Conservation (phyloP, 495 filamentous ascomycete species). For the Hypoxylon fuscum region DNA sequence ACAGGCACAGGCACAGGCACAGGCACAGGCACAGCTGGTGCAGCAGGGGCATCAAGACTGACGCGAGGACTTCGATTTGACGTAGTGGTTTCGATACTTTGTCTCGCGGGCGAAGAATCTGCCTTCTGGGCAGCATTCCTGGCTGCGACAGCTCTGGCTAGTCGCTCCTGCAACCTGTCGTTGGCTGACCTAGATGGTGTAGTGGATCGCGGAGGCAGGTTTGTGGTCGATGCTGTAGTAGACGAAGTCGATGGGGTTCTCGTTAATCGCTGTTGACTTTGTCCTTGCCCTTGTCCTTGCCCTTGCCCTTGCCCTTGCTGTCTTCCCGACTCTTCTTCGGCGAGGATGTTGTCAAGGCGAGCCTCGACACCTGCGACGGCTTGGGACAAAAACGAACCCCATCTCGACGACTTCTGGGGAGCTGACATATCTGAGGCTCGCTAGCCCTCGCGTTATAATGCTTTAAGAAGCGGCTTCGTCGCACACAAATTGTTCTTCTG, state of each 20-base stretch:
- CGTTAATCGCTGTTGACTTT: constrained; percentile 31
- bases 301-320: constrained; percentile 45
- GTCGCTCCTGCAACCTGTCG: constrained; percentile 84
- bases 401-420: constrained; percentile 62
- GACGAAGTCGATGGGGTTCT: constrained; percentile 40
- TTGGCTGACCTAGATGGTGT: constrained; percentile 63
- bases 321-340: constrained; percentile 67
- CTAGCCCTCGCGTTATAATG: constrained; percentile 8
- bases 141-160: constrained; percentile 70
- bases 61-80: constrained; percentile 37
- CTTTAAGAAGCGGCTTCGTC: constrained; percentile 18
- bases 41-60: constrained; percentile 30
- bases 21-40: neutral
- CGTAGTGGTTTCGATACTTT: constrained; percentile 31
- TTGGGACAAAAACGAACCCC: constrained; percentile 88
- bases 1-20: neutral
- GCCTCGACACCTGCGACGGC: constrained; percentile 95
- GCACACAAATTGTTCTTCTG: constrained; percentile 22
- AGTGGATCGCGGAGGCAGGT: constrained; percentile 32
- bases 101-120: constrained; percentile 31
- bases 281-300: too few relatives aligned
- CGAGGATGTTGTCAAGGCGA: constrained; percentile 87
- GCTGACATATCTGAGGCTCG: constrained; percentile 47
- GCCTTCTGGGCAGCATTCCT: constrained; percentile 46
- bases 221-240: constrained; percentile 16